Base-by-base conservation (phyloP, 2,329 filamentous ascomycete species). In the Scytalidium sp. region DNA sequence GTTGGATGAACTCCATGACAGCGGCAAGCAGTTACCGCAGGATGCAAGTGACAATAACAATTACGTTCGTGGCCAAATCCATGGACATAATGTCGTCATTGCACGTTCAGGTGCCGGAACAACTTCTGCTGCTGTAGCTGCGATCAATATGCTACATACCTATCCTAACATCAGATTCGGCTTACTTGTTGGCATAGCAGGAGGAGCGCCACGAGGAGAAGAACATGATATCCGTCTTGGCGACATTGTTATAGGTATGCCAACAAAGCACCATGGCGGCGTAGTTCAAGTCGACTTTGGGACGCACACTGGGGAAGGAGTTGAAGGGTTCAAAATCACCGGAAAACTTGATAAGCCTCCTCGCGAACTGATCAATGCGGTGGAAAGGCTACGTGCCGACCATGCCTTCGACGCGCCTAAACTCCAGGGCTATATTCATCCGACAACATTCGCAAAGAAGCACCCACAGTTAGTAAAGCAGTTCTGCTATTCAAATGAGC, bases 111-210 rank as follows among this genome's bases (percentile, higher is more conserved):
- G 62, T 7, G 57, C 56, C 19, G 70, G 70, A 13, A 62, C 69
- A n/a, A 48, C 50, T 3, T 59, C 65, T 39, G 67, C 68, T 15
- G 56, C 67, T 11, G 49, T 27, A 2, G 59, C 70, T 3, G 62
- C 64, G 19, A 60, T 48, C 45, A 53, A 64, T 40, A 66, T 65
- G 61, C 29, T 63, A 19, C 42, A 56, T 13, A 61, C 53, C 13
- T 51, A 73, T 53, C 39, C 62, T 2, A 55, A 54, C 29, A 48
- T 64, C n/a, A 59, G 52, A 49, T 48, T 62, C 40, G 53, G 54
- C 17, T 45, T 62, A 19, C 65, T 76, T 61, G 70, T 75, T 1
- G 71, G 72, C 20, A 69, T 75, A 27, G 70, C 67, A 19, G 59
- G 57, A 2, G 59, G 58, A 9, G 60, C 56, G 13, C 50, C 46